A percentile compares a stretch with the other conserved stretches of the same genome.
These are phyloP conservation scores for Colletotrichum lini DNA, from an alignment of 2,329 filamentous ascomycete species.

Conservation along the genomic window DNA sequence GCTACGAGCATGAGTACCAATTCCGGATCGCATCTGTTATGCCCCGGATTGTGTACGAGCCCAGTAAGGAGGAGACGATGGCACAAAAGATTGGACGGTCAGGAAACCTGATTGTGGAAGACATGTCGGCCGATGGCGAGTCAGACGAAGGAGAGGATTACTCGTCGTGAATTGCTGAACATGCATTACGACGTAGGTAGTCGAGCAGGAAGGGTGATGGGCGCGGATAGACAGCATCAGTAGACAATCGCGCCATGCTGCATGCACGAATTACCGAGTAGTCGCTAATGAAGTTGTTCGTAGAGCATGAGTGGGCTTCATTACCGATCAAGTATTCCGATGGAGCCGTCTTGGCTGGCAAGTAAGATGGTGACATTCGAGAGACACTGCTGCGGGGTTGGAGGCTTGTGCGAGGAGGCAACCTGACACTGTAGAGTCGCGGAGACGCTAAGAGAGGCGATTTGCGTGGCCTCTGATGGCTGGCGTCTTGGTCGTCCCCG, in stretches of 20 bases:
- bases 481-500: conserved; percentile 25
- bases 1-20: conserved; percentile 85
- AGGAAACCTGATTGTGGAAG: conserved; percentile 91
- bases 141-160: conserved; percentile 38
- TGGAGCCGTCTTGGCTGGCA: conserved; percentile 11
- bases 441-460: conserved; percentile 17
- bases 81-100: conserved; percentile 83
- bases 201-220: not conserved
- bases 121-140: conserved; percentile 58
- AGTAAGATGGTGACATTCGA: not conserved
- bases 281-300: not conserved
- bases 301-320: not conserved
- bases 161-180: conserved; percentile 5
- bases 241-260: conserved; percentile 20
- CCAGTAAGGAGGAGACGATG: conserved; percentile 76
- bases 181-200: not conserved
- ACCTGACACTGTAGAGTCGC: conserved; percentile 7
- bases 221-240: conserved; percentile 1
- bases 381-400: not conserved
- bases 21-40: conserved; percentile 90
- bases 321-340: not conserved
- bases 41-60: conserved; percentile 84
- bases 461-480: conserved; percentile 28
- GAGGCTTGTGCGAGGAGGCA: conserved; percentile 12
- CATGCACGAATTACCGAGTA: not conserved